Percentiles rank a stretch among this genome's conserved stretches.
These are phyloP conservation scores for Apiotrichum porosum DNA, from an alignment of 1,284 basidiomycete species.

Conservation along the genomic window DNA sequence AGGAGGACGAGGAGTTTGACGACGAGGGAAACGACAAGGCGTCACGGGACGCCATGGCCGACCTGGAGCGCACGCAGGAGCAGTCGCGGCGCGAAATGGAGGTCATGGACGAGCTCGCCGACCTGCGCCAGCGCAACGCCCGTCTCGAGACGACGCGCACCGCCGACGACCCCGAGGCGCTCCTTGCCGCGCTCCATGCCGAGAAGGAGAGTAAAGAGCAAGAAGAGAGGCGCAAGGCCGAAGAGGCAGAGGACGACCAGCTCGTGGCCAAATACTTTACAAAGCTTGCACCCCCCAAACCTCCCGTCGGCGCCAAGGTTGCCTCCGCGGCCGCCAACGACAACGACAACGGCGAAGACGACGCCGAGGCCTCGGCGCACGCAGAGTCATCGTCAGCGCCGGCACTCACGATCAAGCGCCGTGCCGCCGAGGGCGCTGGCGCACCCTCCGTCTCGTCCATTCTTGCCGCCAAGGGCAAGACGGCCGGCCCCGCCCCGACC, in stretches of 20 bases:
- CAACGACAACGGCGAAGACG: not conserved
- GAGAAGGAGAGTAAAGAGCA: slow-evolving; percentile 54
- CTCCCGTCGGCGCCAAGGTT: not conserved
- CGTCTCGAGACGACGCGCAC: slow-evolving; percentile 76
- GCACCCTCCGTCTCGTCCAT: slow-evolving; percentile 68
- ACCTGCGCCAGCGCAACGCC: slow-evolving; percentile 78
- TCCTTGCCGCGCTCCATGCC: slow-evolving; percentile 38
- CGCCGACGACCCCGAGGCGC: slow-evolving; percentile 32
- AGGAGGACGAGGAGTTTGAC: slow-evolving; percentile 53
- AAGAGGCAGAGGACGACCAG: slow-evolving; percentile 88
- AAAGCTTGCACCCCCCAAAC: slow-evolving; percentile 53
- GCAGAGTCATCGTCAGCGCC: slow-evolving; percentile 31
- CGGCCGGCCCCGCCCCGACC: slow-evolving; percentile 43
- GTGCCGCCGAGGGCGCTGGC: slow-evolving; percentile 40
- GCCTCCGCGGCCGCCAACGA: not conserved
- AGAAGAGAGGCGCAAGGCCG: slow-evolving; percentile 50
- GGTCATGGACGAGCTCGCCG: slow-evolving; percentile 90
- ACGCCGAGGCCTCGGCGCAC: slow-evolving; percentile 3
- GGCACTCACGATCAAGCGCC: slow-evolving; percentile 70
- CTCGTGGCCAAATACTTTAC: slow-evolving; percentile 81
- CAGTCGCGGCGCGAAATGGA: slow-evolving; percentile 98
- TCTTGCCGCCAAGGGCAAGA: slow-evolving; percentile 64
- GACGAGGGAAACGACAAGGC: slow-evolving; percentile 57
- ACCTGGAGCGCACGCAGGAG: slow-evolving; percentile 81
- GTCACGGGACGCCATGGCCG: slow-evolving; percentile 86